Evolutionary conservation across 108 stramenopile species (phyloP).

Genomic region (Conticribra guillardii): DNA sequence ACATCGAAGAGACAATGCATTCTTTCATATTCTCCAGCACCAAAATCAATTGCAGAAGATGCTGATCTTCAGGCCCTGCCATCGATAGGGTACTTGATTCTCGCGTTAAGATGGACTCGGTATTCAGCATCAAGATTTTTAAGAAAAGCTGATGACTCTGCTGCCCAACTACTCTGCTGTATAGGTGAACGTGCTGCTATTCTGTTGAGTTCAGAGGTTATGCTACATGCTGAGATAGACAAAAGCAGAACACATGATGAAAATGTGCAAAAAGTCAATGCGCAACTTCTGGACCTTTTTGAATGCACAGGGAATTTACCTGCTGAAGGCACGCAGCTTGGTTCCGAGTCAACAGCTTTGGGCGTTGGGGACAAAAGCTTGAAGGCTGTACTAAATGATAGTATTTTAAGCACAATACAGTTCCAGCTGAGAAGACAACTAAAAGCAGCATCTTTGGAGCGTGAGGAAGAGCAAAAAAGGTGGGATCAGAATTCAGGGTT

Average conservation of each 20-base stretch:
- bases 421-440: slow-evolving; percentile 29
- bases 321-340: background rate
- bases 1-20: slow-evolving; percentile 37
- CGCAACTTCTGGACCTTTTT: slow-evolving; percentile 72
- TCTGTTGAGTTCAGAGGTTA: slow-evolving; percentile 60
- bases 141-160: slow-evolving; percentile 2
- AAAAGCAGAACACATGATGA: slow-evolving; percentile 16
- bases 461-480: slow-evolving; percentile 33
- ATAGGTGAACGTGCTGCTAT: slow-evolving; percentile 59
- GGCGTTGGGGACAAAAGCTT: background rate
- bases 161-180: slow-evolving; percentile 18
- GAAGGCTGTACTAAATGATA: slow-evolving; percentile 11
- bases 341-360: background rate
- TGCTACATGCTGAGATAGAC: slow-evolving; percentile 52
- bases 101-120: slow-evolving; percentile 71
- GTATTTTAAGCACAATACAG: slow-evolving; percentile 11
- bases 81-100: slow-evolving; percentile 61
- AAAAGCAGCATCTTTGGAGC: slow-evolving; percentile 22
- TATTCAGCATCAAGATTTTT: slow-evolving; percentile 13
- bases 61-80: slow-evolving; percentile 26
- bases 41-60: slow-evolving; percentile 51
- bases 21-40: slow-evolving; percentile 47
- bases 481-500: slow-evolving; percentile 40
- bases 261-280: slow-evolving; percentile 39
- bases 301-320: no score